Evolutionary conservation across 306 rosid genomes (phyloP).

Genomic region (Gastrolobium bilobum): DNA sequence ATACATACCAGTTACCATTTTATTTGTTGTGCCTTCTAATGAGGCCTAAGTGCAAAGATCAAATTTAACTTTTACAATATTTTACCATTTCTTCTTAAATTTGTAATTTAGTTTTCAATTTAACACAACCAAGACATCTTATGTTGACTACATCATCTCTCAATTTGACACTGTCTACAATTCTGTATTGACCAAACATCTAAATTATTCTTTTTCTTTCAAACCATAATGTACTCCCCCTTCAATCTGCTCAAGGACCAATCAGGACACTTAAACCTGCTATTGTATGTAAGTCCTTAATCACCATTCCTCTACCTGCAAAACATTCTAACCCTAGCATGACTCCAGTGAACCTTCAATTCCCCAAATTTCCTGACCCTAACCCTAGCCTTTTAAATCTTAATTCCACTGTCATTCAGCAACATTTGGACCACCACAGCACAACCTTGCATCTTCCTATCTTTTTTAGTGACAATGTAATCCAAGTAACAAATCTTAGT

Average conservation of each 20-base stretch:
- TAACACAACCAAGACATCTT: constrained; percentile 16
- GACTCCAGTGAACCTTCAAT: background rate
- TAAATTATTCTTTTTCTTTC: background rate
- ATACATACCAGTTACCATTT: too few species aligned
- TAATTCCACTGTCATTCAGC: background rate
- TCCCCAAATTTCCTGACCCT: background rate
- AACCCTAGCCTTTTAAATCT: constrained; percentile 4
- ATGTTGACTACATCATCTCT: background rate
- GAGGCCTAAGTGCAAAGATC: background rate
- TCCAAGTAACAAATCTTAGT: background rate
- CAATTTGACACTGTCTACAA: too few species aligned
- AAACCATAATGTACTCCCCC: constrained; percentile 4
- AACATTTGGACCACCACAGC: constrained; percentile 3
- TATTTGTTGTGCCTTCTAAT: constrained; percentile 3
- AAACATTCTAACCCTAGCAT: background rate
- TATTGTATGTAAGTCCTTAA: background rate
- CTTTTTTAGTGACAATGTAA: constrained; percentile 7
- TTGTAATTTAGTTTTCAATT: background rate
- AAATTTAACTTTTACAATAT: background rate
- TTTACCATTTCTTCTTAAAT: constrained; percentile 2
- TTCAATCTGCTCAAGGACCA: background rate
- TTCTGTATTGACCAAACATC: background rate
- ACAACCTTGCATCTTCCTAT: background rate
- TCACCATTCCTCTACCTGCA: background rate
- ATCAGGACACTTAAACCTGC: background rate